phyloP scores from a whole-genome alignment of 1,139 yeast genomes.

The Komagataea norvegica region DNA sequence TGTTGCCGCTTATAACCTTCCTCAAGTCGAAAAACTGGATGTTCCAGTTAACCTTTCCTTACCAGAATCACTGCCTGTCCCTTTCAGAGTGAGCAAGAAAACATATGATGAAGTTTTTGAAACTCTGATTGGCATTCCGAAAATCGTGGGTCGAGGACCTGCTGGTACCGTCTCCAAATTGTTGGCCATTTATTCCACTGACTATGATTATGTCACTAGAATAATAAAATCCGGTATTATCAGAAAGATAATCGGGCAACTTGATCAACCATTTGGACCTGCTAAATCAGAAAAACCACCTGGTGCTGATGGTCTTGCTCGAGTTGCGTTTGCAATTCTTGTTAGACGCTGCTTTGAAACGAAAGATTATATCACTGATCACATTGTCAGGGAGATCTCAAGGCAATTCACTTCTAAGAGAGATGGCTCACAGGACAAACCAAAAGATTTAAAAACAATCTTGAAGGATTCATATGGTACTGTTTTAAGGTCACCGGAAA shows the following conservation, averaged over 20 bases:
- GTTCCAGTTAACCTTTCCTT: slow-evolving; percentile 21
- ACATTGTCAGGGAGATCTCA: slow-evolving; percentile 47
- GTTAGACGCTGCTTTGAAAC: slow-evolving; percentile 71
- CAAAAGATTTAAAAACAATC: slow-evolving; percentile 47
- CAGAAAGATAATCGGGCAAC: slow-evolving; percentile 30
- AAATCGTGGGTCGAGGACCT: slow-evolving; percentile 39
- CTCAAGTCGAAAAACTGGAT: slow-evolving; percentile 29
- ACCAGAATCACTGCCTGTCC: slow-evolving; percentile 18
- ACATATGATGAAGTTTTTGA: slow-evolving; percentile 39
- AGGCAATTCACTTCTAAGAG: slow-evolving; percentile 33
- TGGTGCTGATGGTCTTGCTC: too few relatives aligned
- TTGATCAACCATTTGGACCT: too few relatives aligned
- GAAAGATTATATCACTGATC: slow-evolving; percentile 41
- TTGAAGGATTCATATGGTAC: slow-evolving; percentile 53
- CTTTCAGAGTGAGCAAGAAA: slow-evolving; percentile 31
- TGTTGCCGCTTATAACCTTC: slow-evolving; percentile 42
- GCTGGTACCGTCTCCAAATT: slow-evolving; percentile 50
- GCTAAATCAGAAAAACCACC: too few relatives aligned
- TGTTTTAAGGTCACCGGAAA: slow-evolving; percentile 54
- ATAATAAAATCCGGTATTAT: slow-evolving; percentile 44
- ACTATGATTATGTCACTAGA: slow-evolving; percentile 35
- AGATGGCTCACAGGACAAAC: slow-evolving; percentile 28
- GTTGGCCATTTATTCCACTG: slow-evolving; percentile 48
- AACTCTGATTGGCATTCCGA: slow-evolving; percentile 36
- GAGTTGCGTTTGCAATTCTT: slow-evolving; percentile 41